Base-by-base conservation (phyloP, 371 early-diverging fungal species). In the Rhizopus microsporus region DNA sequence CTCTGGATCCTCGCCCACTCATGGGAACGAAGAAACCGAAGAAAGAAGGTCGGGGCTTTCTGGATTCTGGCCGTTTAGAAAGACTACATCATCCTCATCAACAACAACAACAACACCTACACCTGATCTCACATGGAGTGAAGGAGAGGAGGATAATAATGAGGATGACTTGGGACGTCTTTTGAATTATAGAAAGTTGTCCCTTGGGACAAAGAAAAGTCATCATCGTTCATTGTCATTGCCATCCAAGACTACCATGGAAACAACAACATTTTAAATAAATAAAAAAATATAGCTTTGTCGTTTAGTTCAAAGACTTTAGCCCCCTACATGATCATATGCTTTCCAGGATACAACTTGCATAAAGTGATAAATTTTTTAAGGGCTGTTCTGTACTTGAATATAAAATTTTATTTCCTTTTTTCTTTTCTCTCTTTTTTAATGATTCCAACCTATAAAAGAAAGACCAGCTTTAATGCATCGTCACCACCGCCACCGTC, bases 11-110 rank as follows among this genome's bases (percentile, higher is more conserved):
- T 56, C 63, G 2, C 52, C 59, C 4, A 59, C 16, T n/a, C 35
- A 16, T 3, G 13, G 23, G 2, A 23, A 23, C 23, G 63, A 54
- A 4, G 51, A 56, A 15, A 15, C 13, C 3, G 65, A 56, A 31
- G 62, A 67, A 5, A 60, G 59, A n/a, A 54, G 42, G n/a, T 55
- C 57, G 0, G 17, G 51, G 30, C 34, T 62, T 5, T 42, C 52
- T 29, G 67, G 67, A 3, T 67, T 67, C 31, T 67, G 67, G 67
- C 67, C 62, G 12, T 67, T 67, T 23, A 38, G 59, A 50, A 67
- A 62, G 56, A 59, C 56, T 4, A 52, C 42, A n/a, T 23, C 23
- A 23, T 23, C 23, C 23, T 23, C 23, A 23, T 1, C 23, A 23
- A 23, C 23, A 23, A 23, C 4, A 34, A 47, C 31, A n/a, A 57